Conservation (phyloP, 106 monocot genomes). For the Platanthera zijinensis region DNA sequence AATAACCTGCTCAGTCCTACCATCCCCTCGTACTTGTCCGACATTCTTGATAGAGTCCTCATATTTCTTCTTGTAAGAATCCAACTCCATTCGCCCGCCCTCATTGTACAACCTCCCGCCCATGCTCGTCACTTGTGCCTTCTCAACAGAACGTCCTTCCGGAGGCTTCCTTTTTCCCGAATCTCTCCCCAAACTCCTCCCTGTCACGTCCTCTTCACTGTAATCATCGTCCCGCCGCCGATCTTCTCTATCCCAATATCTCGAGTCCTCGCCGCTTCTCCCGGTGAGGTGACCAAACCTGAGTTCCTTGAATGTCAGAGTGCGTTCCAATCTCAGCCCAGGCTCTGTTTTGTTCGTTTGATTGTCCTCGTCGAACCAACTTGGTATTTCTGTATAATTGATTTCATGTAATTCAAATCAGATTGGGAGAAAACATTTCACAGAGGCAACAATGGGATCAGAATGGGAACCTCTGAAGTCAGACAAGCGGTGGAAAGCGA, state of each 20-base stretch:
- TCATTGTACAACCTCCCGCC: constrained; percentile 24
- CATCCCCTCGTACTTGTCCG: neutral
- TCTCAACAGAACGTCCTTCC: constrained; percentile 1
- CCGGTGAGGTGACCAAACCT: constrained; percentile 19
- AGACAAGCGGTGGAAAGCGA: constrained; percentile 18
- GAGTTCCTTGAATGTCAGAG: constrained; percentile 13
- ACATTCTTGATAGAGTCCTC: constrained; percentile 17
- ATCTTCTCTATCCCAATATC: constrained; percentile 25
- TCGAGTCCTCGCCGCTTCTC: constrained; percentile 15
- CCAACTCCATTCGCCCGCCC: constrained; percentile 22
- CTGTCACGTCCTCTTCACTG: constrained; percentile 8
- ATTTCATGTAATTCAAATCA: neutral
- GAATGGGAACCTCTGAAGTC: constrained; percentile 15
- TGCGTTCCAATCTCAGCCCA: neutral
- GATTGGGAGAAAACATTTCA: neutral
- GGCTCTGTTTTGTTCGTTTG: neutral
- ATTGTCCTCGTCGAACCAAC: neutral
- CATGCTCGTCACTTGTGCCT: neutral
- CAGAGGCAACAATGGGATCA: neutral
- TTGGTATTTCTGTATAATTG: neutral
- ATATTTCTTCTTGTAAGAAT: constrained; percentile 24
- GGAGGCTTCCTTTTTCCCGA: constrained; percentile 4
- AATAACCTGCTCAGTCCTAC: constrained; percentile 7
- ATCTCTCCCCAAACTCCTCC: constrained; percentile 1
- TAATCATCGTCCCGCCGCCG: constrained; percentile 19